A percentile compares a stretch with the other conserved stretches of the same genome.
Evolutionary conservation across 2,329 filamentous ascomycete species (phyloP).

Genomic region (Pestalotiopsis fici): DNA sequence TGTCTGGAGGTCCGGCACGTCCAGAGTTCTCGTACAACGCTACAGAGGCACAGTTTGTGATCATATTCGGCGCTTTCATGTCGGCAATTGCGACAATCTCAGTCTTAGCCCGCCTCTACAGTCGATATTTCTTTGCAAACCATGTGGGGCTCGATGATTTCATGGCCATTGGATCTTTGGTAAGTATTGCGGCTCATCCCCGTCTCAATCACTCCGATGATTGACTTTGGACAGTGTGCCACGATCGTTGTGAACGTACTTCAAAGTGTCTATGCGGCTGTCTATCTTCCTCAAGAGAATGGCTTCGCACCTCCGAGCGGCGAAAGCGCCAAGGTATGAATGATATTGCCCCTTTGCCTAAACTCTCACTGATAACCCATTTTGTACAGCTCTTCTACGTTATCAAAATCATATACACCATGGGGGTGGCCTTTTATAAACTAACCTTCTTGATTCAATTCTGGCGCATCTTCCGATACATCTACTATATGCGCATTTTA

Average conservation of each 20-base stretch:
- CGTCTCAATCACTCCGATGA: not conserved
- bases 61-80: conserved; percentile 5
- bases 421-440: conserved; percentile 1
- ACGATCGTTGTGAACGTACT: not conserved
- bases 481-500: conserved; percentile 1
- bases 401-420: not conserved
- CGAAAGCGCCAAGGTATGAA: not conserved
- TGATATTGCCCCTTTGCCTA: too few species aligned
- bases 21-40: not conserved
- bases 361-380: not conserved
- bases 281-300: not conserved
- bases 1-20: not conserved
- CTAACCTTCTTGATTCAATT: conserved; percentile 8
- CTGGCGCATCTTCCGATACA: conserved; percentile 1
- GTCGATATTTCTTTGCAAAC: conserved; percentile 3
- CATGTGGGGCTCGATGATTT: conserved; percentile 7
- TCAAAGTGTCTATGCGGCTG: not conserved
- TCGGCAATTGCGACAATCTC: not conserved
- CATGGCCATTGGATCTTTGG: conserved; percentile 2
- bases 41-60: not conserved
- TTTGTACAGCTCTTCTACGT: not conserved
- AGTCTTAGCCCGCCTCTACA: conserved; percentile 5
- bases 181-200: not conserved
- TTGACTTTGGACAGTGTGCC: not conserved
- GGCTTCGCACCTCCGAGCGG: not conserved